These are phyloP conservation scores for Cytidiella melzeri DNA, from an alignment of 768 basidiomycete species.

Conservation along the genomic window DNA sequence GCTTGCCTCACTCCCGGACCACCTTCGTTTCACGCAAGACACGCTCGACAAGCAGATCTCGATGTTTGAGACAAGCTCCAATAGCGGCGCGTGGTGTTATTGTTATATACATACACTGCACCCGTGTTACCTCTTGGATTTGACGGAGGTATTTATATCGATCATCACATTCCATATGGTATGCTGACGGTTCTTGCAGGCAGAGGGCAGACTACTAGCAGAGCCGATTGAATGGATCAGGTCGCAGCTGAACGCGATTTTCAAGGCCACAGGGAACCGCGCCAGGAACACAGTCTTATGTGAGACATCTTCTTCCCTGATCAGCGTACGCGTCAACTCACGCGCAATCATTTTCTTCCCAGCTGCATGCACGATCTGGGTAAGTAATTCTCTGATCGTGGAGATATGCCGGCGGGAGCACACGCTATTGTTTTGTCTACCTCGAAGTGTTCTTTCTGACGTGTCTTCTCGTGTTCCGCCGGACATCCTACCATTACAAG, in stretches of 20 bases:
- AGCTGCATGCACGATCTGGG: conserved; percentile 64
- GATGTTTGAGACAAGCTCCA: conserved; percentile 77
- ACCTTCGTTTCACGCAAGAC: conserved; percentile 65
- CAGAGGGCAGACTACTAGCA: conserved; percentile 9
- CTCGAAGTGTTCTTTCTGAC: background rate
- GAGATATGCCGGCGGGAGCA: background rate
- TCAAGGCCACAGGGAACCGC: conserved; percentile 34
- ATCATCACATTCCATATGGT: background rate
- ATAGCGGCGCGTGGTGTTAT: conserved; percentile 78
- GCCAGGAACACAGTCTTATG: conserved; percentile 39
- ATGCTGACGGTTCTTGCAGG: conserved; percentile 5
- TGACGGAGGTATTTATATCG: conserved; percentile 44
- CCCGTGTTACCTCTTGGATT: conserved; percentile 58
- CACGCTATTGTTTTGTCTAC: background rate
- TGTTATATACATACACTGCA: conserved; percentile 70
- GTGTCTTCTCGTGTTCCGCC: background rate
- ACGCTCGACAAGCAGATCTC: conserved; percentile 62
- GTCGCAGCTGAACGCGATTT: conserved; percentile 34
- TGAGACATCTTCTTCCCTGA: too few species aligned
- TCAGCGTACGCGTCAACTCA: too few species aligned
- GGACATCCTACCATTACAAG: background rate
- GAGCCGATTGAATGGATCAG: conserved; percentile 29
- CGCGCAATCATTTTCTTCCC: conserved; percentile 45
- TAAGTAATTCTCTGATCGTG: conserved; percentile 32
- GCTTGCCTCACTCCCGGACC: conserved; percentile 60